Percentiles rank a stretch among this genome's conserved stretches.
phyloP scores from a whole-genome alignment of 768 basidiomycete species.

The Fistulinella prunicolor region DNA sequence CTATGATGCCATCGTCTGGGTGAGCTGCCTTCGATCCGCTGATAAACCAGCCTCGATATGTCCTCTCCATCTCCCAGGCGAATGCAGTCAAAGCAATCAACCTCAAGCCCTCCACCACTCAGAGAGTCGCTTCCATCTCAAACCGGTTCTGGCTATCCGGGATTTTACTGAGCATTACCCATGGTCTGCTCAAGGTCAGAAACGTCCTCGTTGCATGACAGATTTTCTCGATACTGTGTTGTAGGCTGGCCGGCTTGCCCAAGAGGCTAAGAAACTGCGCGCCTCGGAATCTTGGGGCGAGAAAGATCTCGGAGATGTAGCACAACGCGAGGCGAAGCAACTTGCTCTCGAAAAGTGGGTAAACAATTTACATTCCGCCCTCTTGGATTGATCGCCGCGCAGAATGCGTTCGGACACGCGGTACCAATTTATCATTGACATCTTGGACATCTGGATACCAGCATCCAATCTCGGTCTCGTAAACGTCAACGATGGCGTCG shows the following conservation, averaged over 20 bases:
- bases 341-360: conserved; percentile 53
- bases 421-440: conserved; percentile 81
- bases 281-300: conserved; percentile 48
- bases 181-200: conserved; percentile 64
- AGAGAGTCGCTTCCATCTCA: conserved; percentile 59
- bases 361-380: background rate
- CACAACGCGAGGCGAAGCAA: conserved; percentile 63
- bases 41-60: background rate
- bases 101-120: conserved; percentile 57
- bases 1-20: conserved; percentile 86
- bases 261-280: conserved; percentile 54
- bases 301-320: conserved; percentile 66
- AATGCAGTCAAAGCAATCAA: conserved; percentile 64
- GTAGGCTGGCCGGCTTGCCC: conserved; percentile 60
- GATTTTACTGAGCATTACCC: conserved; percentile 74
- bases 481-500: conserved; percentile 76
- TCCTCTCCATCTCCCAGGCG: conserved; percentile 40
- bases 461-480: conserved; percentile 75
- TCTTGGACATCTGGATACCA: conserved; percentile 88
- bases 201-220: background rate
- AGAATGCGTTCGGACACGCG: conserved; percentile 65
- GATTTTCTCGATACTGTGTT: background rate
- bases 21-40: conserved; percentile 34
- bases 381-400: conserved; percentile 9
- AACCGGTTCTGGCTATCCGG: conserved; percentile 89